Evolutionary conservation across 306 rosid genomes (phyloP).

Genomic region (Malus sylvestris): DNA sequence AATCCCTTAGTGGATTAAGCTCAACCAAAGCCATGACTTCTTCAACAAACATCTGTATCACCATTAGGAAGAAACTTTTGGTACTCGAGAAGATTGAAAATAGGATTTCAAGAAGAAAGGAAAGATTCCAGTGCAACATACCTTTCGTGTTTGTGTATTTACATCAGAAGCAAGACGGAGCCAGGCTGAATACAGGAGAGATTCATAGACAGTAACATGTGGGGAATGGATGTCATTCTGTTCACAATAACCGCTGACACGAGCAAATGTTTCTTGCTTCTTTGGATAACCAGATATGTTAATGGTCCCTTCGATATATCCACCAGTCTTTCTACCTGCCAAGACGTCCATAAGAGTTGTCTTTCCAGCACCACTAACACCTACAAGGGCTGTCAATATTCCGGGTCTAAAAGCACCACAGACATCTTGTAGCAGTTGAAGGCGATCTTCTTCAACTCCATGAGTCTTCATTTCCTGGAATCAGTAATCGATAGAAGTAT

Average conservation of each 20-base stretch:
- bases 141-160: slow-evolving; percentile 37
- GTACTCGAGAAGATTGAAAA: not conserved
- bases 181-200: slow-evolving; percentile 59
- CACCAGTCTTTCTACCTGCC: slow-evolving; percentile 63
- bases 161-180: slow-evolving; percentile 45
- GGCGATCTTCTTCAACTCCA: slow-evolving; percentile 37
- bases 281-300: slow-evolving; percentile 56
- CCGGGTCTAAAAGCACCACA: slow-evolving; percentile 65
- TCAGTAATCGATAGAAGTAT: not conserved
- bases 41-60: slow-evolving; percentile 35
- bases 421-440: slow-evolving; percentile 56
- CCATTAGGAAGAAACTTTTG: not conserved
- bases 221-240: slow-evolving; percentile 71
- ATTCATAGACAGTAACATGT: slow-evolving; percentile 54
- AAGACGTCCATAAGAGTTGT: slow-evolving; percentile 66
- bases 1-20: slow-evolving; percentile 30
- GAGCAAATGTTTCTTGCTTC: slow-evolving; percentile 58
- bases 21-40: slow-evolving; percentile 43
- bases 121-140: not conserved
- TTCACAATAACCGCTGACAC: slow-evolving; percentile 67
- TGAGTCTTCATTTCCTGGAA: slow-evolving; percentile 59
- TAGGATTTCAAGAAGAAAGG: not conserved
- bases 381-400: slow-evolving; percentile 55
- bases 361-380: slow-evolving; percentile 76
- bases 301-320: slow-evolving; percentile 51